phyloP scores from a whole-genome alignment of 495 filamentous ascomycete genomes.

The Amniculicola lignicola region DNA sequence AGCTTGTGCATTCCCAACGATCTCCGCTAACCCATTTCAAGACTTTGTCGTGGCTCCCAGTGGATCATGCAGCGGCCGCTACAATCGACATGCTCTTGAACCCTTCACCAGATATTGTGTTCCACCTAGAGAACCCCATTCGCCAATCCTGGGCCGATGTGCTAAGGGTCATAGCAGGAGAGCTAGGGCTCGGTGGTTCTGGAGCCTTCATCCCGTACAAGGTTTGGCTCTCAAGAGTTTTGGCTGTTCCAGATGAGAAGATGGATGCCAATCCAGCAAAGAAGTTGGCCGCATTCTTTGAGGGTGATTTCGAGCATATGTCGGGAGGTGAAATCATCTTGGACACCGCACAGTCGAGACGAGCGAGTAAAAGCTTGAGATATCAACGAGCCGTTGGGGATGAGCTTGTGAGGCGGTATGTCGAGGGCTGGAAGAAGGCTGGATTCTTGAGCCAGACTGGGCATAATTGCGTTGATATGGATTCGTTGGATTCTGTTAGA shows the following conservation, averaged over 20 bases:
- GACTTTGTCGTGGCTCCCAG: constrained; percentile 16
- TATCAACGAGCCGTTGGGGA: not conserved
- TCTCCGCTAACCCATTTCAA: no score
- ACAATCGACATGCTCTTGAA: not conserved
- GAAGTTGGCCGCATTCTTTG: constrained; percentile 7
- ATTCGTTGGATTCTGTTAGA: no score
- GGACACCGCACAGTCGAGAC: not conserved
- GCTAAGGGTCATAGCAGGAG: not conserved
- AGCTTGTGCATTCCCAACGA: no score
- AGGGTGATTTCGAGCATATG: constrained; percentile 8
- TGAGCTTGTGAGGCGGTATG: not conserved
- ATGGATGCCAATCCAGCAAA: constrained; percentile 8
- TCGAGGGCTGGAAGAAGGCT: not conserved
- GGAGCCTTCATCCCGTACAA: constrained; percentile 9
- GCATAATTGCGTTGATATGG: no score
- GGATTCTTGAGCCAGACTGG: no score
- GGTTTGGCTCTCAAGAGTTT: not conserved
- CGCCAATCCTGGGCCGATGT: constrained; percentile 14
- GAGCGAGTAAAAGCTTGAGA: no score
- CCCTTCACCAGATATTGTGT: not conserved
- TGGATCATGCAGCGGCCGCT: constrained; percentile 2
- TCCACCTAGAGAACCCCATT: constrained; percentile 20
- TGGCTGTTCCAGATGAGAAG: not conserved
- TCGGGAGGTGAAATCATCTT: constrained; percentile 2
- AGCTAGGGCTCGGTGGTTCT: not conserved